Evolutionary conservation across 2,329 filamentous ascomycete genomes (phyloP).

Genomic region (Paecilomyces niveus): DNA sequence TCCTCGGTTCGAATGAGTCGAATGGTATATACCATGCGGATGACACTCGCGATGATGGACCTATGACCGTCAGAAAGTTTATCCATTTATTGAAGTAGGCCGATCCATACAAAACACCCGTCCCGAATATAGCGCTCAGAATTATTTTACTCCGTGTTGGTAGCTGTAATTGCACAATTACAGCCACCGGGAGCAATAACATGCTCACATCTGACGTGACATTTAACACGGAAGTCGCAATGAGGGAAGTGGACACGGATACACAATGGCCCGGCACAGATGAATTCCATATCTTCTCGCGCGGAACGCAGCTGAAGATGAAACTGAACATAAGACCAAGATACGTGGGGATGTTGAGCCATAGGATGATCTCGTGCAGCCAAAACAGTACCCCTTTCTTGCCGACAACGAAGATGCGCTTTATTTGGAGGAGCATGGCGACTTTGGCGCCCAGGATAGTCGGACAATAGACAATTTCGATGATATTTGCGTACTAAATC

Average conservation of each 20-base stretch:
- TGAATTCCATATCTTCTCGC: constrained; percentile 3
- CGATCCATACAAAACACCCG: constrained; percentile 1
- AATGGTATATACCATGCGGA: constrained; percentile 2
- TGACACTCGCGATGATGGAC: neutral
- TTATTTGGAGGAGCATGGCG: constrained; percentile 2
- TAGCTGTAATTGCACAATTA: constrained; percentile 1
- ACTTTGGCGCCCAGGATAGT: constrained; percentile 2
- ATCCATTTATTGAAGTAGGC: neutral
- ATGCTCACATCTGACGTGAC: neutral
- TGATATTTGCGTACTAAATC: constrained; percentile 2
- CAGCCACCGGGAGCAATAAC: neutral
- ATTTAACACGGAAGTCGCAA: constrained; percentile 1
- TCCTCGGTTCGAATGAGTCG: constrained; percentile 1
- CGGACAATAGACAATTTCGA: constrained; percentile 3
- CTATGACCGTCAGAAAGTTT: neutral
- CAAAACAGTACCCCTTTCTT: constrained; percentile 1
- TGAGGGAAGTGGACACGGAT: neutral
- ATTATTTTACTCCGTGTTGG: constrained; percentile 2
- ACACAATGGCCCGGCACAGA: constrained; percentile 1
- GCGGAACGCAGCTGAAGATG: constrained; percentile 1
- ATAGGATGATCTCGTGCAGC: constrained; percentile 3
- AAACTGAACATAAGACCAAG: constrained; percentile 2
- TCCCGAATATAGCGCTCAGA: constrained; percentile 2
- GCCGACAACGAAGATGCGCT: constrained; percentile 3
- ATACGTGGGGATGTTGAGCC: neutral